Conservation (phyloP, 768 basidiomycete species). For the Suillus cothurnatus region DNA sequence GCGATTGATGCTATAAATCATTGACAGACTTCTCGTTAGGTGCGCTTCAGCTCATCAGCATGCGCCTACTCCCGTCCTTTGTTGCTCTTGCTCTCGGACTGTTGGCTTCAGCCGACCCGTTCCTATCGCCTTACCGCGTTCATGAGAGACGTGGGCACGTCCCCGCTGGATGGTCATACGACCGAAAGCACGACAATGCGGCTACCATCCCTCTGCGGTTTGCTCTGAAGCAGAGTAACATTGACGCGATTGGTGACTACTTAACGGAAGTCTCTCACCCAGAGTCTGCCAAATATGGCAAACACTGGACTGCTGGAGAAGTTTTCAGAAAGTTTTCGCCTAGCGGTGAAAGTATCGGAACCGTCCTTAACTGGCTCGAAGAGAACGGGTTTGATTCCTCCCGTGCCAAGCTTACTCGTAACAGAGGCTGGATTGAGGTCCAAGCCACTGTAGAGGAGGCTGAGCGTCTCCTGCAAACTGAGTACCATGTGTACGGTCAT, state of each 20-base stretch:
- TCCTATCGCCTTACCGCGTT: constrained; percentile 43
- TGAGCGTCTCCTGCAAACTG: constrained; percentile 43
- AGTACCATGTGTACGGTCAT: constrained; percentile 47
- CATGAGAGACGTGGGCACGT: constrained; percentile 38
- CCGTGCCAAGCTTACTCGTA: constrained; percentile 39
- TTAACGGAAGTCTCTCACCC: constrained; percentile 54
- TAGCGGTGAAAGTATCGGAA: constrained; percentile 39
- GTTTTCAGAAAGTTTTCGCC: constrained; percentile 51
- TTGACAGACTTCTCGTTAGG: not conserved
- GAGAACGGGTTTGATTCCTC: constrained; percentile 42
- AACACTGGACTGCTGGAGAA: constrained; percentile 48
- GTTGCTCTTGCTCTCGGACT: constrained; percentile 4
- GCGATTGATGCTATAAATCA: not conserved
- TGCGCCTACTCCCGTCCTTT: constrained; percentile 6
- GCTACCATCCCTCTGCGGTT: constrained; percentile 49
- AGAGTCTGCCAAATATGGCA: constrained; percentile 50
- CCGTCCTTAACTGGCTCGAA: constrained; percentile 47
- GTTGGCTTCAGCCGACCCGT: not conserved
- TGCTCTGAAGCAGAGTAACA: constrained; percentile 49
- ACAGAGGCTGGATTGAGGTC: constrained; percentile 43
- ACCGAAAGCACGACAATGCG: constrained; percentile 36
- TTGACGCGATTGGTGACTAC: constrained; percentile 46
- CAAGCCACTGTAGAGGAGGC: constrained; percentile 43
- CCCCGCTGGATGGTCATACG: constrained; percentile 41
- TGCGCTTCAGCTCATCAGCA: not conserved